Conservation (phyloP, 768 basidiomycete species). For the Strobilomyces confusus region DNA sequence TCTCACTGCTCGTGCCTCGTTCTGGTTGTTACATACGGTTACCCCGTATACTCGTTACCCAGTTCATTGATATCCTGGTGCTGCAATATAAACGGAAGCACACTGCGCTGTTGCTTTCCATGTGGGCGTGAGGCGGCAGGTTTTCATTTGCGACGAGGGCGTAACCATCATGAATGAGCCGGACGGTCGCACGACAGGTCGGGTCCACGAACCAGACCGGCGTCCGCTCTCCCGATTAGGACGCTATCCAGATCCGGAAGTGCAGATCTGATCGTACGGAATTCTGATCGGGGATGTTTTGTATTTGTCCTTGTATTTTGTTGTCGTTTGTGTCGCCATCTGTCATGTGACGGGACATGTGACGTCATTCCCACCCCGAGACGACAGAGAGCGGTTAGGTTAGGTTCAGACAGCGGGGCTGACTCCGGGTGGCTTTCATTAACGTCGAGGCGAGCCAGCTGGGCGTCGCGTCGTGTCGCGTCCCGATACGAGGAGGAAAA, state of each 20-base stretch:
- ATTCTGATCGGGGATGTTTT: constrained; percentile 33
- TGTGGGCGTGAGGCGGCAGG: constrained; percentile 16
- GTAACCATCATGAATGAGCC: constrained; percentile 10
- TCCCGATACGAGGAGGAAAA: constrained; percentile 8
- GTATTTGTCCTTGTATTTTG: constrained; percentile 18
- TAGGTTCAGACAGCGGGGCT: constrained; percentile 18
- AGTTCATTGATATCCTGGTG: constrained; percentile 32
- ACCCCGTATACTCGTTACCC: constrained; percentile 37
- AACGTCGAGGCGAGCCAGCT: constrained; percentile 3
- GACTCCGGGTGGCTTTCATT: constrained; percentile 13
- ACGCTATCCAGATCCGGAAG: constrained; percentile 14
- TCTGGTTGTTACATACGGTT: constrained; percentile 33
- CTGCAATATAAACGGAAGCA: constrained; percentile 16
- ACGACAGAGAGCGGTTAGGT: constrained; percentile 21
- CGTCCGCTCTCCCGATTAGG: constrained; percentile 19
- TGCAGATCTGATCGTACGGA: constrained; percentile 31
- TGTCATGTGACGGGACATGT: constrained; percentile 19
- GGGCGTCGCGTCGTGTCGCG: background rate
- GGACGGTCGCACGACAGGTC: constrained; percentile 12
- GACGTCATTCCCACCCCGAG: constrained; percentile 17
- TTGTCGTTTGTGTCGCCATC: constrained; percentile 10
- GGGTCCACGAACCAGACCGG: constrained; percentile 11
- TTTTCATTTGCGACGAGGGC: constrained; percentile 24
- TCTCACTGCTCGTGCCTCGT: constrained; percentile 10
- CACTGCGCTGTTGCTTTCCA: constrained; percentile 8